These are phyloP conservation scores for Suhomyces pyralidae DNA, from an alignment of 805 yeast genomes.

Conservation along the genomic window DNA sequence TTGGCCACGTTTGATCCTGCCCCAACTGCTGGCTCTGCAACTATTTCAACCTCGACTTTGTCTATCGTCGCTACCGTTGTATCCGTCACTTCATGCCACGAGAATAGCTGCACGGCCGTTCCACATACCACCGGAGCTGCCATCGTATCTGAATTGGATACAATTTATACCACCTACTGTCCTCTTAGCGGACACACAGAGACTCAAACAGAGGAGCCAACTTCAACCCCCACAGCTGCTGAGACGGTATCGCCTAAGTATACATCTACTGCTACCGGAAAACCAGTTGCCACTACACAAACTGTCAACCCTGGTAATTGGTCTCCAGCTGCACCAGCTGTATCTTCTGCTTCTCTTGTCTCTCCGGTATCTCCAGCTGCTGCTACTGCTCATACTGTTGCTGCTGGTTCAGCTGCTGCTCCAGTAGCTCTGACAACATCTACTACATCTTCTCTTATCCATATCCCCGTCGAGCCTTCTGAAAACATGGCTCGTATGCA, in stretches of 20 bases:
- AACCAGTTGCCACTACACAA: background rate
- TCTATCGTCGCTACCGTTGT: conserved; percentile 14
- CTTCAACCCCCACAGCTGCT: background rate
- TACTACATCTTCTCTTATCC: background rate
- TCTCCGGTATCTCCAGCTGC: background rate
- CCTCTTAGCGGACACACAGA: conserved; percentile 17
- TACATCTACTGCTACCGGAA: background rate
- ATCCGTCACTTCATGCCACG: conserved; percentile 33
- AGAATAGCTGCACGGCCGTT: conserved; percentile 22
- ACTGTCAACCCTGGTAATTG: background rate
- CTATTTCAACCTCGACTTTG: conserved; percentile 4
- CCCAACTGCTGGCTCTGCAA: background rate
- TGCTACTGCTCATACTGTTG: conserved; percentile 1
- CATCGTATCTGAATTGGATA: conserved; percentile 26
- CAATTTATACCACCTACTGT: conserved; percentile 10
- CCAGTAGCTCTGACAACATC: background rate
- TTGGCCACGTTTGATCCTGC: background rate
- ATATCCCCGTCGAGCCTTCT: conserved; percentile 5
- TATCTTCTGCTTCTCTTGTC: background rate
- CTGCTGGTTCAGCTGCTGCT: conserved; percentile 1
- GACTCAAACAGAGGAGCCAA: conserved; percentile 3
- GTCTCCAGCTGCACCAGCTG: background rate
- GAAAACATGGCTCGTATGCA: conserved; percentile 8
- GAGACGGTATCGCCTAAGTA: background rate
- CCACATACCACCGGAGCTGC: conserved; percentile 33